These are phyloP conservation scores for Hansenula anomala DNA, from an alignment of 1,139 yeast species.

Conservation along the genomic window DNA sequence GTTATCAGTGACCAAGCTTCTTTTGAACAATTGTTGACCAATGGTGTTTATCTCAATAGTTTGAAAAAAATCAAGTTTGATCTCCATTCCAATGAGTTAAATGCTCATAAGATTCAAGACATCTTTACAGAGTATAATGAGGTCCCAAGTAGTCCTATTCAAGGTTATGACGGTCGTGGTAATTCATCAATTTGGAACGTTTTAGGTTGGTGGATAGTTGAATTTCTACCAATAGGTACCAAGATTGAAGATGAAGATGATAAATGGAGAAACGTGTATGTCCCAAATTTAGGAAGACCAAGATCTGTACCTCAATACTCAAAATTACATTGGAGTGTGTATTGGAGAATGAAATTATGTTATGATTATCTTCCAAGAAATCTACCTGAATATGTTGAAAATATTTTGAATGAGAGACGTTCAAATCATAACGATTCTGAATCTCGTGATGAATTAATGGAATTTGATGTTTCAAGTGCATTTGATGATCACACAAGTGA, in stretches of 20 bases:
- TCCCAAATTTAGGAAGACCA: constrained; percentile 50
- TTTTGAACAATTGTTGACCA: constrained; percentile 10
- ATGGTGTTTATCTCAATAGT: constrained; percentile 12
- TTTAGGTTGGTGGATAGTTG: constrained; percentile 57
- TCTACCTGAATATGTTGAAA: constrained; percentile 31
- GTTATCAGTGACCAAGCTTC: constrained; percentile 4
- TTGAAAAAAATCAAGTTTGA: constrained; percentile 13
- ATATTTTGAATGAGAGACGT: constrained; percentile 14
- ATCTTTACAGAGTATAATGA: constrained; percentile 9
- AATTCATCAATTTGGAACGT: constrained; percentile 15
- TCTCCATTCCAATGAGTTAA: constrained; percentile 2
- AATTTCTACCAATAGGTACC: constrained; percentile 50
- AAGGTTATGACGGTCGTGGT: constrained; percentile 35
- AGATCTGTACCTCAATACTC: constrained; percentile 45
- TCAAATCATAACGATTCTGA: constrained; percentile 20
- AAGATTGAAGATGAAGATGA: constrained; percentile 41
- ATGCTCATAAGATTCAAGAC: constrained; percentile 3
- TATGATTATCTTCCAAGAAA: constrained; percentile 41
- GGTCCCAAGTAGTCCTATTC: constrained; percentile 14
- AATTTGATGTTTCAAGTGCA: too few species aligned
- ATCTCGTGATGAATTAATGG: background rate
- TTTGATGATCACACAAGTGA: constrained; percentile 11
- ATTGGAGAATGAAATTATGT: constrained; percentile 45
- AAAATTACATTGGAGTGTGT: constrained; percentile 57
- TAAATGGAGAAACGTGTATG: constrained; percentile 40